Conservation (phyloP, 2,329 filamentous ascomycete species). For the Clonostachys chloroleuca region DNA sequence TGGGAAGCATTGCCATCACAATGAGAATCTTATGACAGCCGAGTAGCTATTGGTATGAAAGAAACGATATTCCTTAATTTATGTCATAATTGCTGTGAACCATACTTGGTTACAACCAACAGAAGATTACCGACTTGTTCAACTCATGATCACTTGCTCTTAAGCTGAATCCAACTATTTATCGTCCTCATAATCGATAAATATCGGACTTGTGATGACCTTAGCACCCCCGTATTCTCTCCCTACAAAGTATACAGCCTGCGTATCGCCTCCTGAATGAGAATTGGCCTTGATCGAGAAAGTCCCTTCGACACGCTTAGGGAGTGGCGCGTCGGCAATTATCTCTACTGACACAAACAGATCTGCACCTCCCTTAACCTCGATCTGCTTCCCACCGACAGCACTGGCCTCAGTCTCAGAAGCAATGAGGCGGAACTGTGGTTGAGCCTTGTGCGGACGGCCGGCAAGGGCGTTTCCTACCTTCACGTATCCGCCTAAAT, state of each 20-base stretch:
- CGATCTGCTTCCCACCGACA: constrained; percentile 7
- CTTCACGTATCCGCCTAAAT: constrained; percentile 20
- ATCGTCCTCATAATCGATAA: not conserved
- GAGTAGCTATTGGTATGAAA: no score
- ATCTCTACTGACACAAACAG: constrained; percentile 13
- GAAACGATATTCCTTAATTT: no score
- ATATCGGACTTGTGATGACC: not conserved
- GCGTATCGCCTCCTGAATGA: not conserved
- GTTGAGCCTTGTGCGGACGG: constrained; percentile 19
- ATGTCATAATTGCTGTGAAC: no score
- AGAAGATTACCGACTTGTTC: no score
- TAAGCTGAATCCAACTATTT: no score
- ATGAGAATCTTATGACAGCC: no score
- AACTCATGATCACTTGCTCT: no score
- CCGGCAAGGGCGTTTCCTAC: constrained; percentile 16
- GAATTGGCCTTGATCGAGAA: constrained; percentile 3
- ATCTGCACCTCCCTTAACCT: constrained; percentile 14
- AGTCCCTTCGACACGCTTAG: constrained; percentile 9
- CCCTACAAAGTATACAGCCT: not conserved
- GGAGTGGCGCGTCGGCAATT: constrained; percentile 10
- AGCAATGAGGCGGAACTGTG: constrained; percentile 9
- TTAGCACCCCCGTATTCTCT: not conserved
- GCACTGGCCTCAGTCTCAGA: constrained; percentile 3
- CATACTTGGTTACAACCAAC: no score
- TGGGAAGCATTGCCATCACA: no score